Conservation (phyloP, 495 filamentous ascomycete genomes). For the Cercophora scortea region DNA sequence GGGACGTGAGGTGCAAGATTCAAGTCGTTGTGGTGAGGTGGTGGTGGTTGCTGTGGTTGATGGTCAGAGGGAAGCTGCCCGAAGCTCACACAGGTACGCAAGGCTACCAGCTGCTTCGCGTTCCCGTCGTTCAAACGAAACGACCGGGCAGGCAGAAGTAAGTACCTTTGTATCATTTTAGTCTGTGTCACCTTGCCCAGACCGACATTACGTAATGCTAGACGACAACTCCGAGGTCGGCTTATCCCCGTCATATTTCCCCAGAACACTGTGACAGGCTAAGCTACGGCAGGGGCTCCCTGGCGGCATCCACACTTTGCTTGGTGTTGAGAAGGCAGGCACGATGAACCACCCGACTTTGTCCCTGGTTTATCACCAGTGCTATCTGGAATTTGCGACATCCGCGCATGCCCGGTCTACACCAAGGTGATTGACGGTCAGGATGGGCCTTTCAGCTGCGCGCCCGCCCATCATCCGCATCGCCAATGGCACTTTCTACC, state of each 20-base stretch:
- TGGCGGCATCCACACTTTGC: too few relatives aligned
- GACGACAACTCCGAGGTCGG: too few relatives aligned
- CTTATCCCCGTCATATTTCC: too few relatives aligned
- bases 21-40: neutral
- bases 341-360: too few relatives aligned
- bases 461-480: constrained; percentile 62
- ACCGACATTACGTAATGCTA: too few relatives aligned
- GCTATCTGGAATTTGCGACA: too few relatives aligned
- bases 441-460: neutral
- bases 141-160: neutral
- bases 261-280: too few relatives aligned
- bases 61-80: constrained; percentile 6
- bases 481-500: constrained; percentile 71
- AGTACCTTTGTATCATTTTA: neutral
- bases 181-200: constrained; percentile 5
- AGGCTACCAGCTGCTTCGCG: constrained; percentile 42
- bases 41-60: neutral
- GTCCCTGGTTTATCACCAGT: too few relatives aligned
- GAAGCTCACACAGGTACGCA: neutral
- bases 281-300: too few relatives aligned
- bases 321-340: too few relatives aligned
- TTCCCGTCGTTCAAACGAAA: constrained; percentile 5
- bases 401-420: too few relatives aligned
- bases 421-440: neutral
- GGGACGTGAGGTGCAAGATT: constrained; percentile 1